These are phyloP conservation scores for Rhodotorula sp. DNA, from an alignment of 1,284 basidiomycete species.

Conservation along the genomic window DNA sequence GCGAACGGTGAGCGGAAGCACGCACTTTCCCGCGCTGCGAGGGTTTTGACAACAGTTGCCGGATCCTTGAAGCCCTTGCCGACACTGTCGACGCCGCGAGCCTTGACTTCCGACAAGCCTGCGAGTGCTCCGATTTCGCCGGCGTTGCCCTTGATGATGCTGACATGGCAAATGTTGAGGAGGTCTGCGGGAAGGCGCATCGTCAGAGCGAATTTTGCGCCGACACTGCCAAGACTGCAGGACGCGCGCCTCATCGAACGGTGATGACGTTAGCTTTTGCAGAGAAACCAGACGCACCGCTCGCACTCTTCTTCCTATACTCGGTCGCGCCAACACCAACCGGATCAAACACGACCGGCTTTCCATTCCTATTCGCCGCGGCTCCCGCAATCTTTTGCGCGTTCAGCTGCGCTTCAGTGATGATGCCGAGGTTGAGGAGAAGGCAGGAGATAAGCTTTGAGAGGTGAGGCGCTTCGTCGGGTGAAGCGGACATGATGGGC, in stretches of 20 bases:
- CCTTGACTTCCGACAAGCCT: constrained; percentile 69
- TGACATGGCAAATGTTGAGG: constrained; percentile 79
- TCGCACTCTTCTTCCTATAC: constrained; percentile 62
- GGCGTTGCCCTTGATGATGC: constrained; percentile 93
- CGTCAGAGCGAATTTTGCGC: not conserved
- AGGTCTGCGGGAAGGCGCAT: constrained; percentile 56
- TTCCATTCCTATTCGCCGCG: constrained; percentile 68
- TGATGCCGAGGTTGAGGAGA: constrained; percentile 88
- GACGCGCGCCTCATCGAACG: not conserved
- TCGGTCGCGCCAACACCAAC: constrained; percentile 85
- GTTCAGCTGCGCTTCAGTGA: constrained; percentile 59
- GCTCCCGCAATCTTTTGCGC: constrained; percentile 80
- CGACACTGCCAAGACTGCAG: not conserved
- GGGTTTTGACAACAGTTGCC: constrained; percentile 62
- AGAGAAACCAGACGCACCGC: constrained; percentile 46
- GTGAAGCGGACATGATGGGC: constrained; percentile 80
- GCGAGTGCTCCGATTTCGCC: constrained; percentile 79
- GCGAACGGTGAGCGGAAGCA: constrained; percentile 6
- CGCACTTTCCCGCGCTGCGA: constrained; percentile 76
- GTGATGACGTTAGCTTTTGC: too few relatives aligned
- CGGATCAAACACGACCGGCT: constrained; percentile 87
- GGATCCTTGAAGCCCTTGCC: constrained; percentile 76
- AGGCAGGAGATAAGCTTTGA: constrained; percentile 66
- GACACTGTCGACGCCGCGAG: constrained; percentile 85
- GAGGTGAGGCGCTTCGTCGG: constrained; percentile 79